Evolutionary conservation across 2,329 filamentous ascomycete species (phyloP).

Genomic region (Cordyceps cateniannulata): DNA sequence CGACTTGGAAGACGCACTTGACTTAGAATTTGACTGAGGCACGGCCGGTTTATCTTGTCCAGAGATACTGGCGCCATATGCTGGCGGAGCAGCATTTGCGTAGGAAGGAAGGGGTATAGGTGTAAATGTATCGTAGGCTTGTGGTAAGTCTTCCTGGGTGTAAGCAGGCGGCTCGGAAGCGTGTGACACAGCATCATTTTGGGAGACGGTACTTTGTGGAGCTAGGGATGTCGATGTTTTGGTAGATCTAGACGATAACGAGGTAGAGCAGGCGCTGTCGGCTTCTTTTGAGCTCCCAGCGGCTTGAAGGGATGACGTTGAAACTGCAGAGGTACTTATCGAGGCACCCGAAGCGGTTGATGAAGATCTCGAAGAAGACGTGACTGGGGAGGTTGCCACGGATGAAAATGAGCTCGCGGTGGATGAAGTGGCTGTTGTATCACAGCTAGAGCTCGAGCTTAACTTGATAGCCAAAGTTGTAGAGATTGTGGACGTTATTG

Average conservation of each 20-base stretch:
- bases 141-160: not conserved
- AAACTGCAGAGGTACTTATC: not conserved
- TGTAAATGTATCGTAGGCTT: constrained; percentile 5
- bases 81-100: not conserved
- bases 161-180: not conserved
- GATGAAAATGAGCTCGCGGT: not conserved
- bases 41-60: not conserved
- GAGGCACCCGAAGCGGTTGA: not conserved
- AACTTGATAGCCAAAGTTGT: not conserved
- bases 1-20: not conserved
- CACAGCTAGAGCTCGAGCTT: not conserved
- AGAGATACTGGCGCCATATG: not conserved
- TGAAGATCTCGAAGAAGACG: not conserved
- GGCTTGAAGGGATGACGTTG: not conserved
- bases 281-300: not conserved
- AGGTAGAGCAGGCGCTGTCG: not conserved
- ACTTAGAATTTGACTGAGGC: not conserved
- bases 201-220: not conserved
- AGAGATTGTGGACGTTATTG: not conserved
- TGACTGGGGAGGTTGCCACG: not conserved
- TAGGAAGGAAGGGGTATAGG: constrained; percentile 4
- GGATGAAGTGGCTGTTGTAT: not conserved
- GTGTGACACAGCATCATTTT: not conserved
- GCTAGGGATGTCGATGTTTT: not conserved
- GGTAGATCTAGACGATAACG: not conserved